These are phyloP conservation scores for Microstegium vimineum DNA, from an alignment of 176 grass and related monocot genomes.

Conservation along the genomic window DNA sequence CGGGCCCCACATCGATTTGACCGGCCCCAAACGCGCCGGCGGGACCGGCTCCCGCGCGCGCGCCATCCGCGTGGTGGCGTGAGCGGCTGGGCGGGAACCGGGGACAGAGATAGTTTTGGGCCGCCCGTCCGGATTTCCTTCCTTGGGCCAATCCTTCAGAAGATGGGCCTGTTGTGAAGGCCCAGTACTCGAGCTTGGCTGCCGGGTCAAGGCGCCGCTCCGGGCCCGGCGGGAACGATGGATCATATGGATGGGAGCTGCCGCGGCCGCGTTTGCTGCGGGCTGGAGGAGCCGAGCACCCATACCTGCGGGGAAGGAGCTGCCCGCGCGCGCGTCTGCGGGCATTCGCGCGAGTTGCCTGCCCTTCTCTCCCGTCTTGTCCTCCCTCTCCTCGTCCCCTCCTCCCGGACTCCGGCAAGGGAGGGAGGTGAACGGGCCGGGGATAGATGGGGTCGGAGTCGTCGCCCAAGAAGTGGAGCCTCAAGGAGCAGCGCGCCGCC, in stretches of 20 bases:
- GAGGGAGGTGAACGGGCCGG: neutral
- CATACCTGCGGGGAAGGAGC: neutral
- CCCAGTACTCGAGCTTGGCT: neutral
- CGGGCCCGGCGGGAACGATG: no score
- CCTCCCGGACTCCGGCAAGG: neutral
- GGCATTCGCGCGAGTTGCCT: neutral
- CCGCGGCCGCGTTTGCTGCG: constrained; percentile 34
- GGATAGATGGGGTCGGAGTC: constrained; percentile 36
- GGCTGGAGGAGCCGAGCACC: neutral
- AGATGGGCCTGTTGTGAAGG: neutral
- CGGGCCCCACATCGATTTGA: neutral
- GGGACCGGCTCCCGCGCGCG: constrained; percentile 22
- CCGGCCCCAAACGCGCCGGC: neutral
- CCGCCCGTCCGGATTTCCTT: neutral
- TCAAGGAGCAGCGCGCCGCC: constrained; percentile 47
- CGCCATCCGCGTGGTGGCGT: neutral
- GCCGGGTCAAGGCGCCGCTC: constrained; percentile 21
- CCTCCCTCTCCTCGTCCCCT: neutral
- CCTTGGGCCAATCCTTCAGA: neutral
- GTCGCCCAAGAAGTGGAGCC: constrained; percentile 33
- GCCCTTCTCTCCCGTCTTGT: neutral
- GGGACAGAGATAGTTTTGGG: neutral
- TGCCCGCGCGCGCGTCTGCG: neutral
- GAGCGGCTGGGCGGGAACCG: neutral
- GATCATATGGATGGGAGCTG: neutral